These are phyloP conservation scores for Pseudogymnoascus sp. DNA, from an alignment of 2,329 filamentous ascomycete species.

Conservation along the genomic window DNA sequence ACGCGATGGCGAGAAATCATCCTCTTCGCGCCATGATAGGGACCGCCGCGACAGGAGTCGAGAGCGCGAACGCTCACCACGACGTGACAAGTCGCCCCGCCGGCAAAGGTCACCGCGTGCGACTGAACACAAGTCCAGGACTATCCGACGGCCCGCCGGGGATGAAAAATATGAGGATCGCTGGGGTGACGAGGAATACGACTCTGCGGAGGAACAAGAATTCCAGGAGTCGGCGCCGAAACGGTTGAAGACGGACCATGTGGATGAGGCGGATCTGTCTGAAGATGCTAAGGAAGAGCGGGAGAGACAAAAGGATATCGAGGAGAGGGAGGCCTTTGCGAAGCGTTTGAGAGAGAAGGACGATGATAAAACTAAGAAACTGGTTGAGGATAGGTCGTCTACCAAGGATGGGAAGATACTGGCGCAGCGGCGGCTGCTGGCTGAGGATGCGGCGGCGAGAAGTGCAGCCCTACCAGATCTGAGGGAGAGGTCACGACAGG, in stretches of 20 bases:
- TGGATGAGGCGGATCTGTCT: slow-evolving; percentile 44
- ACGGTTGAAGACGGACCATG: slow-evolving; percentile 57
- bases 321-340: slow-evolving; percentile 75
- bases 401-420: slow-evolving; percentile 49
- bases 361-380: slow-evolving; percentile 60
- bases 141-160: slow-evolving; percentile 41
- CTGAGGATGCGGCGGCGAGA: slow-evolving; percentile 60
- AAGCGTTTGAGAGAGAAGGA: slow-evolving; percentile 67
- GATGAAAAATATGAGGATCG: slow-evolving; percentile 65
- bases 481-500: slow-evolving; percentile 76
- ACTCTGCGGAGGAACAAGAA: slow-evolving; percentile 43
- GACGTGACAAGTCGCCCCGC: slow-evolving; percentile 32
- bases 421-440: slow-evolving; percentile 54
- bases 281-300: slow-evolving; percentile 52
- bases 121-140: slow-evolving; percentile 38
- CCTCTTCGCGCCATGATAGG: slow-evolving; percentile 32
- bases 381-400: slow-evolving; percentile 51
- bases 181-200: slow-evolving; percentile 71
- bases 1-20: slow-evolving; percentile 28
- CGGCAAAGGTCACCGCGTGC: slow-evolving; percentile 31
- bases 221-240: slow-evolving; percentile 66
- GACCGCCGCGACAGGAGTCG: slow-evolving; percentile 32
- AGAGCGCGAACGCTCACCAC: slow-evolving; percentile 28
- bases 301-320: slow-evolving; percentile 58
- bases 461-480: slow-evolving; percentile 71